Percentiles rank a stretch among this genome's conserved stretches.
Evolutionary conservation across 495 filamentous ascomycete genomes (phyloP).

Genomic region (Penicillium goetzii): DNA sequence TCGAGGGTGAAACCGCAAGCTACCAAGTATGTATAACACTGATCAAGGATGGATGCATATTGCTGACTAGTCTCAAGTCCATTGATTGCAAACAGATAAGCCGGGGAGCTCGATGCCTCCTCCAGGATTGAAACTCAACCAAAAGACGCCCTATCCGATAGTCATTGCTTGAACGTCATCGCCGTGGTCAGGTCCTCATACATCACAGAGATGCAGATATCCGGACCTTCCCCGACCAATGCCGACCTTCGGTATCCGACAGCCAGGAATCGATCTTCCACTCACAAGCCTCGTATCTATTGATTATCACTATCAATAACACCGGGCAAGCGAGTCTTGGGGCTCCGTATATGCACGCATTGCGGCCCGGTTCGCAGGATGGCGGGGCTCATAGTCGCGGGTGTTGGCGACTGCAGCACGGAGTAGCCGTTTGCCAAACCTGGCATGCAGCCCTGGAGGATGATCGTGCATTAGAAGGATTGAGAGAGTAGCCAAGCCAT

Average conservation of each 20-base stretch:
- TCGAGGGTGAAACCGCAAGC: neutral
- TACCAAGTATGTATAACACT: neutral
- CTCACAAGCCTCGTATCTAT: neutral
- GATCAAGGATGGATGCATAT: neutral
- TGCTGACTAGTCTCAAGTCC: neutral
- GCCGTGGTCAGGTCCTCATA: neutral
- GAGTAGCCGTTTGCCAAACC: constrained; percentile 60
- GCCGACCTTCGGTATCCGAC: neutral
- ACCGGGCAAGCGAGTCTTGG: constrained; percentile 54
- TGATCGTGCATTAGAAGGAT: constrained; percentile 41
- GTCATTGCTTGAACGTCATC: neutral
- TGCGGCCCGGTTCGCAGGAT: constrained; percentile 76
- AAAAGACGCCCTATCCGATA: neutral
- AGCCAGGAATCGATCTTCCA: neutral
- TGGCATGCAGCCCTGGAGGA: constrained; percentile 65
- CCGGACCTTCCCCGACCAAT: neutral
- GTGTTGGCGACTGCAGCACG: constrained; percentile 70
- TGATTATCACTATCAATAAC: neutral
- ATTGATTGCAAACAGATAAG: neutral
- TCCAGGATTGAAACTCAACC: neutral
- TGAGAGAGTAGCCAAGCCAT: neutral
- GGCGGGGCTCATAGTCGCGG: constrained; percentile 85
- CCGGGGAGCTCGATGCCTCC: neutral
- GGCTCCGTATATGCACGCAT: constrained; percentile 89
- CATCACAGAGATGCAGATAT: neutral